Base-by-base conservation (phyloP, 2,329 filamentous ascomycete species). In the Monilinia aucupariae region DNA sequence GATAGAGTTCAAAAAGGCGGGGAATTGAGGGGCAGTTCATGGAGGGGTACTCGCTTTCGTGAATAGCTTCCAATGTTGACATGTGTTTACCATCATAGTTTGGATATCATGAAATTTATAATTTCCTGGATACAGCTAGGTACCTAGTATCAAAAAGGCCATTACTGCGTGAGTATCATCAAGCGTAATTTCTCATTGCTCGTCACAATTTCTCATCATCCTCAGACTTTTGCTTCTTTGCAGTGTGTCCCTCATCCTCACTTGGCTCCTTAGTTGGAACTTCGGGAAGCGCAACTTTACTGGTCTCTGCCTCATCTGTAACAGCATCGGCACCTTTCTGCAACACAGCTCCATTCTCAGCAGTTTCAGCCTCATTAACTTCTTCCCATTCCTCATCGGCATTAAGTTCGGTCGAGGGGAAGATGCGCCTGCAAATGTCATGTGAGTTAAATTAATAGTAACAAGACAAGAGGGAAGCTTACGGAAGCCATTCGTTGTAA, bases 401-500 rank as follows among this genome's bases (percentile, higher is more conserved):
- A 32, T 66, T 68, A 3, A 51, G 69, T 64, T 76, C 70, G 12
- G 76, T 76, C 7, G 79, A 77, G 30, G 82, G 80, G 66, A 84
- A 83, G 71, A 78, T 78, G 60, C 72, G 72, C 3, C 80, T 82
- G 65, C 27, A 61, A 32, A 47, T 39, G 1, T 45, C 39, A 17
- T 20, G 9, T 56, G 48, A 39, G 13, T 4, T 7, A 32, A 27
- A 43, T 67, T 59, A 67, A 64, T 12, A 25, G 4, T 17, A 22
- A 34, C 34, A 6, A 37, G 48, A 58, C 12, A 2, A 43, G 37
- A 17, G 53, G 20, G 13, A 25, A 50, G 84, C 89, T 80, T 76
- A 96, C 92, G 92, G 90, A 13, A 96, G 75, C 43, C 80, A 76
- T 30, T 82, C 27, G 59, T 86, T 80, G 74, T 97, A 97, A 0